Base-by-base conservation (phyloP, 192 early-diverging fungal genomes). In the Rhizophagus prolifer region DNA sequence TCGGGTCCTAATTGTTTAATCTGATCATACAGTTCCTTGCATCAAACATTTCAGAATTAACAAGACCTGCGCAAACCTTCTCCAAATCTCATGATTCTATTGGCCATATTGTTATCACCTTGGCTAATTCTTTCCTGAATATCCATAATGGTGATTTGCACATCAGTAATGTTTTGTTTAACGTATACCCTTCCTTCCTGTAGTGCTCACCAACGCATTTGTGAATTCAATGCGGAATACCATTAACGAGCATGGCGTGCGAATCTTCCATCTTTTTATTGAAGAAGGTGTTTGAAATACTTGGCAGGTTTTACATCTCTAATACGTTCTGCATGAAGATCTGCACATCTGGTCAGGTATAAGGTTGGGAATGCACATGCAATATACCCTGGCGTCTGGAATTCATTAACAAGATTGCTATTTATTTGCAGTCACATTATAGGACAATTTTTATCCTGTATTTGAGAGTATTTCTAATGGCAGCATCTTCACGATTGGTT, bases 181-280 rank as follows among this genome's bases (percentile, higher is more conserved):
- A n/a, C n/a, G n/a, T n/a, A n/a, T n/a, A n/a, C n/a, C n/a, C n/a
- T n/a, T n/a, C n/a, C n/a, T n/a, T n/a, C n/a, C n/a, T n/a, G n/a
- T n/a, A n/a, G n/a, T n/a, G n/a, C n/a, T n/a, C n/a, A n/a, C n/a
- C n/a, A n/a, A n/a, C n/a, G n/a, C n/a, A n/a, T 69, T 47, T 26
- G 30, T 23, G 67, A 69, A 69, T 69, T 69, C 26, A 69, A 41
- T 41, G 67, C 36, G 14, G 38, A 69, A 47, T 69, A 69, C 21
- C 36, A 8, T 34, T 31, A 69, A 16, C 3, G n/a, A 23, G 67
- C 10, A 25, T 69, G 36, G n/a, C 23, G 36, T 4, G 21, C 67
- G 14, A 69, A 69, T 69, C 36, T 69, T 13, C 67, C 36, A 41
- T 69, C 3, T 25, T 41, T 69, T 9, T 69, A 69, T 69, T 9